Base-by-base conservation (phyloP, 305 asterid species). In the Fraxinus platypoda region DNA sequence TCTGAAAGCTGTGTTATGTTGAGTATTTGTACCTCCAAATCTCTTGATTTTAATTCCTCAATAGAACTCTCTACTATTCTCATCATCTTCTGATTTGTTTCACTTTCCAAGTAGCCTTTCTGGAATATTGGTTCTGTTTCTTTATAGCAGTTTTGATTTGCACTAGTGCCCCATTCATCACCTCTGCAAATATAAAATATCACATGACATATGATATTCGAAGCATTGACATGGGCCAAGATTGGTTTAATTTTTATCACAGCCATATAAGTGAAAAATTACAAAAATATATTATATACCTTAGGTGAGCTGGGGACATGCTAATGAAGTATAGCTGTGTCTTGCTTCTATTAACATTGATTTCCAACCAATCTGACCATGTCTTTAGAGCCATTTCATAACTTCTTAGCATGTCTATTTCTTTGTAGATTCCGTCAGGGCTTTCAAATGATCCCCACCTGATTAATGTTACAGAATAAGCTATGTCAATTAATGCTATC, bases 341-440 rank as follows among this genome's bases (percentile, higher is more conserved):
- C 80, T 87, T 94, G 83, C 83, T 84, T 57, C 92, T 94, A 82
- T 94, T 87, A 70, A 95, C 90, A 62, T 95, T 97, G 82, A 93
- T 87, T 87, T 94, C 97, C 87, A 94, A 62, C 99, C 99, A 95
- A 64, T 95, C 95, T 1, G 97, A 86, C 97, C 99, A 94, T 1
- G 99, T 92, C 49, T 86, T 92, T 6, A 94, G 86, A 13, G 97
- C 97, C 97, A 94, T 89, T 84, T 93, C 97, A 37, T 94, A 95
- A 88, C 97, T 90, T 3, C 97, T 95, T 11, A 92, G 83, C 97
- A 93, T 94, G 37, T 89, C 87, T 4, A 95, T 87, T 8, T 94
- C 89, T 88, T 94, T 93, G 90, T 91, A 87, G 49, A 92, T 87
- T 41, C 97, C 96, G 76, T 94, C 95, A 0, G 91, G 82, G 37